A percentile compares a stretch with the other conserved stretches of the same genome.
Conservation (phyloP, 345 rosid genomes). For the Physaria fendleri region DNA sequence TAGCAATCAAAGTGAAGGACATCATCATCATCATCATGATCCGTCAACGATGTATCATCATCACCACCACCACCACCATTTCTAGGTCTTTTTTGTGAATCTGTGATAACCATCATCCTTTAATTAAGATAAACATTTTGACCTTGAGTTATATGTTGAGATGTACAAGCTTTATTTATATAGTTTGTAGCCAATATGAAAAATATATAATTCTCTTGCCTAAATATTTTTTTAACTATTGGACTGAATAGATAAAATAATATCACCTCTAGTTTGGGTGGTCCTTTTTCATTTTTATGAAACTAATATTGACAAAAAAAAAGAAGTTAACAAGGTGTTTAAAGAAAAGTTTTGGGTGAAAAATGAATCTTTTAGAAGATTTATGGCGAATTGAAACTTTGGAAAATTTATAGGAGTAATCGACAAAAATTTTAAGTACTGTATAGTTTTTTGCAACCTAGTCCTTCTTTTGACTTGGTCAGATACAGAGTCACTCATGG, state of each 20-base stretch:
- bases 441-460: neutral
- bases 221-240: neutral
- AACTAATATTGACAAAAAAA: neutral
- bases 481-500: neutral
- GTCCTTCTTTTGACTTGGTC: slow-evolving; percentile 1
- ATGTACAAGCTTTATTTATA: neutral
- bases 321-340: neutral
- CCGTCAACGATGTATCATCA: slow-evolving; percentile 39
- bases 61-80: slow-evolving; percentile 62
- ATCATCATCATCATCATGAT: slow-evolving; percentile 40
- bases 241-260: neutral
- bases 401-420: neutral
- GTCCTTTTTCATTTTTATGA: neutral
- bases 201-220: neutral
- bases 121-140: slow-evolving; percentile 1
- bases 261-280: neutral
- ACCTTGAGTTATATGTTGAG: neutral
- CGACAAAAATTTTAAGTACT: neutral
- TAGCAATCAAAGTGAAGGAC: slow-evolving; percentile 42
- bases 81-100: slow-evolving; percentile 32
- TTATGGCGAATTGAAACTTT: neutral
- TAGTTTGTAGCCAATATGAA: neutral
- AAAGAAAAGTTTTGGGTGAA: neutral
- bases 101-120: slow-evolving; percentile 12
- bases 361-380: neutral